Base-by-base conservation (phyloP, 225 moss, liverwort and hornwort genomes). In the Bryoerythrophyllum caledonicum region DNA sequence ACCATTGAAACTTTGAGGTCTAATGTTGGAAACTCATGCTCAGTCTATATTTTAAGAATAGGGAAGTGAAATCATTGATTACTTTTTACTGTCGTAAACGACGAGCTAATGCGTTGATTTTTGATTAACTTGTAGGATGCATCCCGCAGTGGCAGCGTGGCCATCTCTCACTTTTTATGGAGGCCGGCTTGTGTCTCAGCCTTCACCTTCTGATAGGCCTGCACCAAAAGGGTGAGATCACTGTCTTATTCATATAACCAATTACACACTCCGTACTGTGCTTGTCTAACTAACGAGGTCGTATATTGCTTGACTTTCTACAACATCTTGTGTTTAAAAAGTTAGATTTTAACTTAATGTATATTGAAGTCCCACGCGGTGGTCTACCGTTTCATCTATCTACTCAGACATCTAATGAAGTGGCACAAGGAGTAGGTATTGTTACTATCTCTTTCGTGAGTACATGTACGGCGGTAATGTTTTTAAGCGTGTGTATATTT, bases 91-190 rank as follows among this genome's bases (percentile, higher is more conserved):
- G 41, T 30, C 15, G 30, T 21, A 32, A 28, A 14, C 13, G 61
- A 24, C 49, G 52, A 55, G 2, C 40, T 62, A 52, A 71, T 68
- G 9, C 61, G 25, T 65, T 58, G 27, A 13, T 65, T 76, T 28
- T 70, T 24, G 32, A 67, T 76, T 62, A 38, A 64, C 7, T 24
- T 80, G 44, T 76, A 92, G 94, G 72, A 97, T 94, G 96, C 96
- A 97, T 74, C 96, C 94, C 73, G 87, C 90, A 51, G 80, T 97
- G 77, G 94, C 94, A 67, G 84, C 84, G 63, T 91, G 92, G 94
- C 94, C 94, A 55, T 93, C 92, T 61, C 79, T 56, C 69, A 90
- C 77, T 54, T 97, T 94, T 82, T 97, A 94, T 67, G 87, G 76
- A 62, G 82, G 75, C 81, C 82, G 81, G 24, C 85, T 97, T 72